phyloP scores from a whole-genome alignment of 345 rosid genomes.

The Nasturtium officinale region DNA sequence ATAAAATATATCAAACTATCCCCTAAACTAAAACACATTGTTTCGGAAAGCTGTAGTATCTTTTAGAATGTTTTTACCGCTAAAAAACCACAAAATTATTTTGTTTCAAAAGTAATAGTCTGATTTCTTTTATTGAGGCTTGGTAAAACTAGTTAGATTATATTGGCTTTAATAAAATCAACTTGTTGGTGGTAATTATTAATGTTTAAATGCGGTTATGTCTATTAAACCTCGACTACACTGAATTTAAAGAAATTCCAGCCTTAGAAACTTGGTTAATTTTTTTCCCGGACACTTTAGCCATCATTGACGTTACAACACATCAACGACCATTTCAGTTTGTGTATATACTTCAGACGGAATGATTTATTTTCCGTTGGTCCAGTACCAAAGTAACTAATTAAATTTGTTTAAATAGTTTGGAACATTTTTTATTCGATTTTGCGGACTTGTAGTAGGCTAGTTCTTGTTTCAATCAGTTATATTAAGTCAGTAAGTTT shows the following conservation, averaged over 20 bases:
- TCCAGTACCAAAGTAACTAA: slow-evolving; percentile 22
- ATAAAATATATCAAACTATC: background rate
- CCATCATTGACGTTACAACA: slow-evolving; percentile 24
- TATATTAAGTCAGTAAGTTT: slow-evolving; percentile 24
- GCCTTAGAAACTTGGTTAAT: background rate
- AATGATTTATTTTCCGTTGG: slow-evolving; percentile 33
- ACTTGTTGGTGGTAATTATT: too few relatives aligned
- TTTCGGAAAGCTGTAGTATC: background rate
- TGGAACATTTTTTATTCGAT: background rate
- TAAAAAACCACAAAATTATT: too few relatives aligned
- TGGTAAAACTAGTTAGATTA: too few relatives aligned
- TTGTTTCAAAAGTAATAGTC: too few relatives aligned
- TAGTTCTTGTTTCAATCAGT: background rate
- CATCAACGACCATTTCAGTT: slow-evolving; percentile 29
- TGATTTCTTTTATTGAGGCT: too few relatives aligned
- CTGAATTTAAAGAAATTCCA: too few relatives aligned
- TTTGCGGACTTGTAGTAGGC: slow-evolving; percentile 1
- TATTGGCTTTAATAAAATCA: too few relatives aligned
- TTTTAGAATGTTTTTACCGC: background rate
- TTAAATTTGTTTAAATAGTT: background rate
- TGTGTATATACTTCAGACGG: slow-evolving; percentile 18
- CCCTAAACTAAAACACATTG: background rate
- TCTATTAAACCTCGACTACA: too few relatives aligned
- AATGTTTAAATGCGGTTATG: too few relatives aligned
- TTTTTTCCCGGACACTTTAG: background rate